phyloP scores from a whole-genome alignment of 257 asterid genomes.

The Nicotiana benthamiana region DNA sequence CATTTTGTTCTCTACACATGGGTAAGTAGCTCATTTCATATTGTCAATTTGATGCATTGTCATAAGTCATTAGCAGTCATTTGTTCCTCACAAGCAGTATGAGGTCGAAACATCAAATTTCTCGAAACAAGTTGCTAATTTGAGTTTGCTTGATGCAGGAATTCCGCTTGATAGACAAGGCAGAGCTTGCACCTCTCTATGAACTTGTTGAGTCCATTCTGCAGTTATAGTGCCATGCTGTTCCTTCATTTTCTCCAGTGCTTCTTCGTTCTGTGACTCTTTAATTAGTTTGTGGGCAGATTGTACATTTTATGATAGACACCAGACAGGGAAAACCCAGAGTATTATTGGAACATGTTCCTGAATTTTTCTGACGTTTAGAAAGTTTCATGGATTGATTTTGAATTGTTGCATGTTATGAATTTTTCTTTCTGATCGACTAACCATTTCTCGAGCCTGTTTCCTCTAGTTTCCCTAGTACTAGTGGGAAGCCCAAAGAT shows the following conservation, averaged over 20 bases:
- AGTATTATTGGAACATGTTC: neutral
- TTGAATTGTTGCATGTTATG: neutral
- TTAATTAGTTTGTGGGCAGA: neutral
- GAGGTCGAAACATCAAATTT: neutral
- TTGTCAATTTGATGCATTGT: neutral
- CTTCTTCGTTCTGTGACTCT: neutral
- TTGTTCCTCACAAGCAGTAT: neutral
- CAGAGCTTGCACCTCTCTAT: constrained; percentile 79
- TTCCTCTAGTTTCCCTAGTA: neutral
- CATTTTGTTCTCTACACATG: constrained; percentile 59
- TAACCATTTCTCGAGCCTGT: neutral
- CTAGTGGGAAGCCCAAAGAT: neutral
- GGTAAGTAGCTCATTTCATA: constrained; percentile 29
- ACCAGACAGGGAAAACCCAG: neutral
- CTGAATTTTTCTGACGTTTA: neutral
- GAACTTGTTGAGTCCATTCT: constrained; percentile 63
- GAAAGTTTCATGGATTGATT: neutral
- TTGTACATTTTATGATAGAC: neutral
- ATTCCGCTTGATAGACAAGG: constrained; percentile 68
- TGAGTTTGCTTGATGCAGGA: constrained; percentile 38
- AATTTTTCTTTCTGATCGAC: neutral
- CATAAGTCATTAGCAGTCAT: neutral
- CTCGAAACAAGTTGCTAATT: neutral
- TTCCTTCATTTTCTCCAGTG: neutral
- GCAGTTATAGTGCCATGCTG: neutral